Base-by-base conservation (phyloP, 106 monocot genomes). In the Allium fistulosum region DNA sequence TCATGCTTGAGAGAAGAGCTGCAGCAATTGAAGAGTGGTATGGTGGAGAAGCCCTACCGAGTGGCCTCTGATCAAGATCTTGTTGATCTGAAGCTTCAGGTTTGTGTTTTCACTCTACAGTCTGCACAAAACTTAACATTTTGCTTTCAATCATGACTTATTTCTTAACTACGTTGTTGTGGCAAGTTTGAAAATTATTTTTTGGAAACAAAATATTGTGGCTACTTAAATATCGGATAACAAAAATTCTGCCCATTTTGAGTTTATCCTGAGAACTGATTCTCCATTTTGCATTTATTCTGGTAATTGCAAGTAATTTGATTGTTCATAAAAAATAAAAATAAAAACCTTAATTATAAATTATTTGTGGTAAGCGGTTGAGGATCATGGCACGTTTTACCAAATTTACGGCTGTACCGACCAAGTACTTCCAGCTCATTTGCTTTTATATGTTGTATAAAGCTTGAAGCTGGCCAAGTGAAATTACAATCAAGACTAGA, bases 401-500 rank as follows among this genome's bases (percentile, higher is more conserved):
- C 37, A 37, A 37, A 37, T 37, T 37, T 37, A 37, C 37, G 37
- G 37, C 37, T 5, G 37, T 37, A 37, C 4, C 5, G 37, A 22
- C 61, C n/a, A n/a, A 3, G 1, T 2, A 28, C 28, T 28, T 28
- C 28, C 28, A 37, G 37, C 37, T 37, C 37, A 37, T 37, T 37
- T 37, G 37, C 37, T 37, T 37, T 37, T 37, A 37, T 37, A 37
- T 37, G 37, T 37, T 37, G 37, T 2, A 66, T 59, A 72, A 81
- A 97, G 97, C 79, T 97, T 74, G 97, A 97, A 83, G 97, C 92
- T 71, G 97, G 97, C 52, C 92, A 97, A 92, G 97, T 97, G 7
- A 89, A 89, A 76, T 65, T 97, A 62, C 97, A 85, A 18, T 92
- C 97, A 53, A 92, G 90, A 77, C 53, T 99, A 67, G 92, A 99